Evolutionary conservation across 2,329 filamentous ascomycete genomes (phyloP), one percentile per base, ranked within the genome.

Genomic region (Claviceps spartinae): DNA sequence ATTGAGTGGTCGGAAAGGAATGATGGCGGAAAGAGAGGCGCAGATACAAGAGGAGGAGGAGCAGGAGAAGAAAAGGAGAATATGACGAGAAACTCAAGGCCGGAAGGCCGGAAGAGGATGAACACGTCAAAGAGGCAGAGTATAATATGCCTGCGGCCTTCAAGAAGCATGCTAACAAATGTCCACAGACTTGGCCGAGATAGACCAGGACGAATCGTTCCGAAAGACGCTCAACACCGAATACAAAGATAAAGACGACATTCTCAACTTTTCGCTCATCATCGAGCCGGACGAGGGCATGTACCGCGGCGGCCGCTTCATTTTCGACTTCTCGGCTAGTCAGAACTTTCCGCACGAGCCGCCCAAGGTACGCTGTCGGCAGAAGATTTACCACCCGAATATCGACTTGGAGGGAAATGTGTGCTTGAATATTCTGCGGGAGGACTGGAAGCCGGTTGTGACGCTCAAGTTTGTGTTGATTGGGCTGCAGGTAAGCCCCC

Each of bases 351-450:
- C 93, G 0, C 93, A 97, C 72, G 90, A 97, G 67, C 90, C 93
- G 56, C 93, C 93, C 20, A 97, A 97, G 72, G 93, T 98, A 61
- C 93, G 87, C 64, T 97, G 93, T 72, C 86, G 83, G 60, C 88
- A 98, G 71, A 97, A 95, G 76, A 97, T 98, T 62, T 98, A 98
- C 72, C 93, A 98, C 67, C 93, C 93, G 5, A 98, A 98, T 69
- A 98, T 98, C 66, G 93, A 98, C 64, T 78, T 95, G 42, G 88
- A 97, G 67, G 93, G 93, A 60, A 98, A 98, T 66, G 90, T 98
- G 56, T 98, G 93, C 73, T 72, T 98, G 63, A 98, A 98, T 68
- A 98, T 98, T 62, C 70, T 98, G 63, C 77, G 93, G 56, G 93
- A 98, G 72, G 93, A 98, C 72, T 98, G 93, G 93, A 98, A 97